Evolutionary conservation across 108 stramenopile genomes (phyloP), one percentile per base, ranked within the genome.

Genomic region (Cylindrotheca closterium): DNA sequence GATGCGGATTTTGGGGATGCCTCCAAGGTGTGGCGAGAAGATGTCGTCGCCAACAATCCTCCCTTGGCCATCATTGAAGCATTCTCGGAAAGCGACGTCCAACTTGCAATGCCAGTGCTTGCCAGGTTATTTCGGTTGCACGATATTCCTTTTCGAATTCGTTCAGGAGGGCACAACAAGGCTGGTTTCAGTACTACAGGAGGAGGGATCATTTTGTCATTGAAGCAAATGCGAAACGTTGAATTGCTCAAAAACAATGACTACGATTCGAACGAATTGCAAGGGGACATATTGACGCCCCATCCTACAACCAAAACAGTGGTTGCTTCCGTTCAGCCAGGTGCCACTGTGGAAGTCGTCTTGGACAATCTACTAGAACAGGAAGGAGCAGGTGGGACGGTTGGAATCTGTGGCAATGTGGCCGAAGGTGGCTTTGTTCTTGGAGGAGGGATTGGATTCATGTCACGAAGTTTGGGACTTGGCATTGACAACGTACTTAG

Each of bases 401-500:
- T 51, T 47, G 47, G 47, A 25, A 22, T 29, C 7, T 57, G 55
- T 31, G 30, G 30, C 4, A 5, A 25, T n/a, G 55, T 57, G 4
- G 55, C 55, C 23, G 55, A 57, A 31, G 46, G 46, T 60, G 60
- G 60, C 19, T 47, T 47, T 12, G 24, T 47, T 30, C n/a, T 60
- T 47, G 60, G 60, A 12, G 60, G 60, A 23, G 60, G 60, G 8
- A 22, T 48, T 19, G 60, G 60, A 15, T 29, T 45, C 22, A 19
- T 24, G 28, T 19, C 45, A 47, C 60, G 46, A 15, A n/a, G 12
- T n/a, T 22, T 60, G 37, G 60, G 60, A 3, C 15, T 60, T 25
- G 65, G 55, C 10, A 45, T 70, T 33, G 74, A 75, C 46, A 68
- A 75, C 30, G 33, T 70, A 15, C 8, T 54, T n/a, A 24, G 28